Percentiles rank a stretch among this genome's conserved stretches.
These are phyloP conservation scores for Limnomonas spitsbergensis DNA, from an alignment of 139 green algal genomes.

Conservation along the genomic window DNA sequence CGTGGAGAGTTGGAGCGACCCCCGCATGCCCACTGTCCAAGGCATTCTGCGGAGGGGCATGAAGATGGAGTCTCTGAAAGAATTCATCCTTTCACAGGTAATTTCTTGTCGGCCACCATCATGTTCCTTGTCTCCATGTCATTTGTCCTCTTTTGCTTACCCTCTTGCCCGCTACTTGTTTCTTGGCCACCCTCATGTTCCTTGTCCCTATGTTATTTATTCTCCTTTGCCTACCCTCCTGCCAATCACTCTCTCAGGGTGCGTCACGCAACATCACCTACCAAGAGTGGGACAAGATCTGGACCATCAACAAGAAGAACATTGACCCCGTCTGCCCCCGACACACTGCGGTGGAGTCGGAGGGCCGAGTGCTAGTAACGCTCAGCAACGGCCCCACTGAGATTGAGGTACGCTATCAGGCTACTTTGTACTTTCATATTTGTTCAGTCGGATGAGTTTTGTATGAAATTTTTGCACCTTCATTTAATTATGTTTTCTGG, in stretches of 20 bases:
- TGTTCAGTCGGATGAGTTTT: too few species aligned
- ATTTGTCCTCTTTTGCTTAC: too few species aligned
- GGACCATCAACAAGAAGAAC: slow-evolving; percentile 96
- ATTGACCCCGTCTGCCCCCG: slow-evolving; percentile 81
- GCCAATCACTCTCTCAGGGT: slow-evolving; percentile 62
- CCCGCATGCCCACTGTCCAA: slow-evolving; percentile 94
- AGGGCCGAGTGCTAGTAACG: slow-evolving; percentile 57
- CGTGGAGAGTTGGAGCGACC: slow-evolving; percentile 92
- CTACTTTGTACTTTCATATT: too few species aligned
- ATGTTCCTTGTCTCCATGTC: neutral
- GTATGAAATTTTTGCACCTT: too few species aligned
- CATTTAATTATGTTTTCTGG: neutral
- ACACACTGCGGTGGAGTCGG: slow-evolving; percentile 80
- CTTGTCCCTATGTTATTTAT: neutral
- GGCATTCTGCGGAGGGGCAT: slow-evolving; percentile 82
- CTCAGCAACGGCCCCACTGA: slow-evolving; percentile 60
- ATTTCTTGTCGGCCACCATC: neutral
- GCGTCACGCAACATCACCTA: slow-evolving; percentile 87
- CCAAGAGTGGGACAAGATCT: slow-evolving; percentile 98
- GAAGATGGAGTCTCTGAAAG: slow-evolving; percentile 73
- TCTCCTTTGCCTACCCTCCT: neutral
- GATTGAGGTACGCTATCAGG: slow-evolving; percentile 57
- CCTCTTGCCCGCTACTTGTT: neutral
- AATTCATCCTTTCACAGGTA: slow-evolving; percentile 88
- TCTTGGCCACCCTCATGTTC: neutral